phyloP scores from a whole-genome alignment of 2,329 filamentous ascomycete species.

The Colletotrichum noveboracense region DNA sequence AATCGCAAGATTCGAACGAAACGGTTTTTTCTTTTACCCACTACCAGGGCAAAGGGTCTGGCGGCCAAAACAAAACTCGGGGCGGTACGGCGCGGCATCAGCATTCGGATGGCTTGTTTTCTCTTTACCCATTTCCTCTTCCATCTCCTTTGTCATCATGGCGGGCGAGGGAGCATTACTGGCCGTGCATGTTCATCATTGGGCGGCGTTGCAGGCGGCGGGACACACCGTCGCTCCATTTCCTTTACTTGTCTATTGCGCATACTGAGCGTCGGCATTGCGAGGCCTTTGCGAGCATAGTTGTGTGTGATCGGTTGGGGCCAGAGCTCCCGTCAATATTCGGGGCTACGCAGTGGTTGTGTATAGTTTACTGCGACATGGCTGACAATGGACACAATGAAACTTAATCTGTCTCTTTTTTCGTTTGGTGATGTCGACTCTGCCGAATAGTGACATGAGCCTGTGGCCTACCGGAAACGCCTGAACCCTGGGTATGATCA shows the following conservation, averaged over 20 bases:
- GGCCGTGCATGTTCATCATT: conserved; percentile 13
- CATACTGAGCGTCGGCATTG: not conserved
- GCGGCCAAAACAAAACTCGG: conserved; percentile 14
- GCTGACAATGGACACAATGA: not conserved
- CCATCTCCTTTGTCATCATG: not conserved
- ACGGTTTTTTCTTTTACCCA: not conserved
- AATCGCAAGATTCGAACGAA: conserved; percentile 17
- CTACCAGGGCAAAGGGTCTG: not conserved
- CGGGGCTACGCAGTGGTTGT: not conserved
- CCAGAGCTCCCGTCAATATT: not conserved
- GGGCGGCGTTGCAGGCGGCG: conserved; percentile 11
- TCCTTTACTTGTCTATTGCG: not conserved
- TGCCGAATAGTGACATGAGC: not conserved
- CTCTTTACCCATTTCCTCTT: not conserved
- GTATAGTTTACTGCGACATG: not conserved
- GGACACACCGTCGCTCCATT: not conserved
- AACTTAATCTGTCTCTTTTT: not conserved
- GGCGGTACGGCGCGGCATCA: conserved; percentile 10
- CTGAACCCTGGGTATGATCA: not conserved
- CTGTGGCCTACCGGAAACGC: not conserved
- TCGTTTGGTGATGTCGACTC: not conserved
- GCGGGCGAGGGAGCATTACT: not conserved
- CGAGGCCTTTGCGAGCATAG: not conserved
- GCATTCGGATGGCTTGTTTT: not conserved
- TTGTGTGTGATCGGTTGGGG: not conserved